Conservation (phyloP, 148 eudicot genomes). For the Persicaria tinctoria region DNA sequence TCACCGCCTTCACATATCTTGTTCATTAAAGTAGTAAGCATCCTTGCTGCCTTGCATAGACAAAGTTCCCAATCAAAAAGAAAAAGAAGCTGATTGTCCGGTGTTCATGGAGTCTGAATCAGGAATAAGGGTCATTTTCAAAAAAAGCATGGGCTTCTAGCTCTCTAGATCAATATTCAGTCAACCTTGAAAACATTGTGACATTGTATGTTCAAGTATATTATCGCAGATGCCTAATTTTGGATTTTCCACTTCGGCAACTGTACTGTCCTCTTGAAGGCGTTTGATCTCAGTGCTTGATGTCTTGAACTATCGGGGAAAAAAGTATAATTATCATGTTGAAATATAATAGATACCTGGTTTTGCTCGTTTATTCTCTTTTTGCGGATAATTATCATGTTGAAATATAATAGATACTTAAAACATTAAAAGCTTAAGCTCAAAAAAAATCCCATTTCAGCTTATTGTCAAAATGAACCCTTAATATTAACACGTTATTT, state of each 20-base stretch:
- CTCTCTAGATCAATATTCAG: neutral
- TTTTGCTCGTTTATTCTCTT: no score
- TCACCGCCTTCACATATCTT: neutral
- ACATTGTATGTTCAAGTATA: neutral
- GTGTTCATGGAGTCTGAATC: neutral
- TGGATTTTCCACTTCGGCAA: neutral
- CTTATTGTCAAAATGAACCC: no score
- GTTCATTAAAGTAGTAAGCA: neutral
- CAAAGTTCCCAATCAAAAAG: neutral
- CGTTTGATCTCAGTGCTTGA: neutral
- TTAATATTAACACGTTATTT: neutral
- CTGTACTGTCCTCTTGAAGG: neutral
- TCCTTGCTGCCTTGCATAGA: neutral
- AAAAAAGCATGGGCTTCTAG: neutral
- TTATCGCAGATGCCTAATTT: neutral
- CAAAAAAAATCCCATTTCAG: no score
- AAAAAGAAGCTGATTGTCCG: neutral
- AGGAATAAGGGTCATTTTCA: neutral
- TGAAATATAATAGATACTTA: no score
- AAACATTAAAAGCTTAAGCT: no score
- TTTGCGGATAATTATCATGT: no score
- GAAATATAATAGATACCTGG: no score
- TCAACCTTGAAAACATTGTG: neutral
- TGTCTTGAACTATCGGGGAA: neutral
- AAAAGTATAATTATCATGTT: no score